These are phyloP conservation scores for Podospora pseudopauciseta DNA, from an alignment of 495 filamentous ascomycete species.

Conservation along the genomic window DNA sequence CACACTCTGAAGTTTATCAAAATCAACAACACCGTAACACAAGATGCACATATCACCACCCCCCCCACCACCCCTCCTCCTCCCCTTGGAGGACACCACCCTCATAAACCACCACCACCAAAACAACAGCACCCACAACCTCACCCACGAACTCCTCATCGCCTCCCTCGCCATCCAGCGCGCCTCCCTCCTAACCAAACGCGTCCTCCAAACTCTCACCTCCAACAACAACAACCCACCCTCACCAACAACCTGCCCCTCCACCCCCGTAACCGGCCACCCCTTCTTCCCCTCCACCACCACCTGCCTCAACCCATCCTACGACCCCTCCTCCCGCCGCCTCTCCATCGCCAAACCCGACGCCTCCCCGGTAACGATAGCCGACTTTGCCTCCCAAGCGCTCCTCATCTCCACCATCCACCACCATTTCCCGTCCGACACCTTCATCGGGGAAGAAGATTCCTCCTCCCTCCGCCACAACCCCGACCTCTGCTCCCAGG, in stretches of 20 bases:
- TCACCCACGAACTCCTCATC: constrained; percentile 45
- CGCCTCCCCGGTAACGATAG: constrained; percentile 52
- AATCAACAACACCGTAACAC: too few relatives aligned
- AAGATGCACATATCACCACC: too few relatives aligned
- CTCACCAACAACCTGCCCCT: not conserved
- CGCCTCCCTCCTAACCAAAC: constrained; percentile 51
- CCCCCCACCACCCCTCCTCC: not conserved
- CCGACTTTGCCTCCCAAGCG: constrained; percentile 56
- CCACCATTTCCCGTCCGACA: constrained; percentile 47
- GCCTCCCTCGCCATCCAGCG: constrained; percentile 53
- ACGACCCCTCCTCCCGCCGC: constrained; percentile 11
- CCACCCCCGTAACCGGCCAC: constrained; percentile 2
- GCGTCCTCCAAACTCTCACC: constrained; percentile 40
- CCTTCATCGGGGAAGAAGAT: constrained; percentile 54
- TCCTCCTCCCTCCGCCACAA: constrained; percentile 44
- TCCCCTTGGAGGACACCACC: not conserved
- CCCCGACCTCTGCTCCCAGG: constrained; percentile 41
- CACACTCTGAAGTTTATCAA: not conserved
- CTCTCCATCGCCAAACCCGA: constrained; percentile 48
- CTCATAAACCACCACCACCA: not conserved
- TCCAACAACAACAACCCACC: constrained; percentile 19
- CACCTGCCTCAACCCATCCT: not conserved
- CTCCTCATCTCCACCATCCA: constrained; percentile 54
- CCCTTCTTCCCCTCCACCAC: not conserved
- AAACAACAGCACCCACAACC: not conserved